Base-by-base conservation (phyloP, 1,139 yeast species). In the Geotrichum bryndzae region DNA sequence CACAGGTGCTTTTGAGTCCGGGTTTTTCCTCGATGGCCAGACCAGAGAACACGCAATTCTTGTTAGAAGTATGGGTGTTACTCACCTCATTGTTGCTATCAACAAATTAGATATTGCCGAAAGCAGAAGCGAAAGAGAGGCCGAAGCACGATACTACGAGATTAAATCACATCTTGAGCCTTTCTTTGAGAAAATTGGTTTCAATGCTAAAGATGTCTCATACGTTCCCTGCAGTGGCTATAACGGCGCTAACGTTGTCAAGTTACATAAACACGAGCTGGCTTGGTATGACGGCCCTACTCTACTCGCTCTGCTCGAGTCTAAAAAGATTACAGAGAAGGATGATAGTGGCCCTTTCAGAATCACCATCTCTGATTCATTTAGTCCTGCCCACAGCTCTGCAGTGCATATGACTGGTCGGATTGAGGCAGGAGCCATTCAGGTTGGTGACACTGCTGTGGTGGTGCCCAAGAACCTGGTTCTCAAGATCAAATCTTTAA, bases 21-120 rank as follows among this genome's bases (percentile, higher is more conserved):
- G 98, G 0, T 92, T 94, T 70, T 79, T 83, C 51, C 75, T 87
- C 65, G 91, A 88, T 72, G 99, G 99, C 0, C 98, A 94, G 75
- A 92, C 98, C 0, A 90, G 88, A 70, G 99, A 95, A 73, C 99
- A 95, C 73, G 86, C 96, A 0, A 76, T 90, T 4, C 80, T 95
- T 60, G 96, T 96, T 5, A 82, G 87, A 67, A 86, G 87, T 68
- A 76, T 94, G 65, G 99, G 98, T 0, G 84, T 94, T n/a, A 84
- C 83, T 46, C 81, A 81, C 54, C 74, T 94, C 25, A 79, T 94
- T 54, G 86, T 94, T 25, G 96, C 88, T 0, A 83, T 95, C 61
- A 95, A 95, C 75, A 95, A 95, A 73, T 82, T 95, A 83, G 99
- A 95, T 72, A 81, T 84, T 38, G 78, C 77, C 58, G 80, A 82